These are phyloP conservation scores for Chaetothyriales sp. DNA, from an alignment of 2,329 filamentous ascomycete genomes.

Conservation along the genomic window DNA sequence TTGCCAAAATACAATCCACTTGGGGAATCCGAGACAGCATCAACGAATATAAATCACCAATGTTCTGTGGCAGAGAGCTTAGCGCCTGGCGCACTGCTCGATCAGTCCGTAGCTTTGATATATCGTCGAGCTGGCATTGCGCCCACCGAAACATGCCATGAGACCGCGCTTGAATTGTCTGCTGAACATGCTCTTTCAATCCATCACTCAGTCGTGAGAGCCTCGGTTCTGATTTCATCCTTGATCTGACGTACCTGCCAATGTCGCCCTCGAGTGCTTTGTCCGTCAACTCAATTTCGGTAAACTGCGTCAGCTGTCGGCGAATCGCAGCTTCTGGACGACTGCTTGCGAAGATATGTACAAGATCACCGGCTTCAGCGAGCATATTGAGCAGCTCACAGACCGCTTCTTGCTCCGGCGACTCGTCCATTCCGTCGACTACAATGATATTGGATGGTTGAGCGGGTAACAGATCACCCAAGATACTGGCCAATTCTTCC, in stretches of 20 bases:
- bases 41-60: slow-evolving; percentile 10
- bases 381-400: slow-evolving; percentile 10
- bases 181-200: slow-evolving; percentile 9
- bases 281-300: slow-evolving; percentile 6
- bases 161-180: slow-evolving; percentile 3
- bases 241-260: slow-evolving; percentile 7
- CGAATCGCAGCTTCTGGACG: slow-evolving; percentile 7
- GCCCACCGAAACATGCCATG: slow-evolving; percentile 16
- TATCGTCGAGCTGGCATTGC: slow-evolving; percentile 14
- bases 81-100: slow-evolving; percentile 9
- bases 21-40: slow-evolving; percentile 8
- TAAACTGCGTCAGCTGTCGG: slow-evolving; percentile 2
- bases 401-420: slow-evolving; percentile 5
- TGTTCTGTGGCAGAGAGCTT: slow-evolving; percentile 7
- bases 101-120: slow-evolving; percentile 7
- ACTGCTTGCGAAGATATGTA: slow-evolving; percentile 10
- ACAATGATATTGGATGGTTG: slow-evolving; percentile 3
- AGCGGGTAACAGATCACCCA: slow-evolving; percentile 1
- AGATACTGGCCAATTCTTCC: slow-evolving; percentile 3
- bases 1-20: slow-evolving; percentile 8
- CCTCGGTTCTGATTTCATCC: slow-evolving; percentile 4
- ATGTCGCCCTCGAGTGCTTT: slow-evolving; percentile 7
- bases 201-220: slow-evolving; percentile 6
- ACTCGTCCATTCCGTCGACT: slow-evolving; percentile 11
- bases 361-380: slow-evolving; percentile 2